phyloP scores from a whole-genome alignment of 2,329 filamentous ascomycete species.

The Tolypocladium inflatum region DNA sequence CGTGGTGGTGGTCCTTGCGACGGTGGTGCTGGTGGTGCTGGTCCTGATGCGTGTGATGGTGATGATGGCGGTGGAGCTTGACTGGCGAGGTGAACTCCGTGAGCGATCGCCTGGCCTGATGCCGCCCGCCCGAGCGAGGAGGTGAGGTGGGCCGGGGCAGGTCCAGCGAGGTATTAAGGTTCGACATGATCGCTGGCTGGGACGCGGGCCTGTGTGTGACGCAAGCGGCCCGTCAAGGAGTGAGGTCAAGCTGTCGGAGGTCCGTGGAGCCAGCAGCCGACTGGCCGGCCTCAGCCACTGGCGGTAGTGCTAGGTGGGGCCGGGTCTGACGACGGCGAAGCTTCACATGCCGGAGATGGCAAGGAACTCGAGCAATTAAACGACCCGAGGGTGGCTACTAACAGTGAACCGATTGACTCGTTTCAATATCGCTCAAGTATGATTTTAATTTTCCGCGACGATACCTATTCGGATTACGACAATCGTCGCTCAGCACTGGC shows the following conservation, averaged over 20 bases:
- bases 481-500: neutral
- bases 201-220: constrained; percentile 2
- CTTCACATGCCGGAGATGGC: constrained; percentile 1
- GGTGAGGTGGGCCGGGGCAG: constrained; percentile 6
- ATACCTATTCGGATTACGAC: neutral
- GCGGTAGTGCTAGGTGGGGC: neutral
- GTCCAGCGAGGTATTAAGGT: constrained; percentile 9
- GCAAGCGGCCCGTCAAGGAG: constrained; percentile 1
- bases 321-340: neutral
- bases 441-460: neutral
- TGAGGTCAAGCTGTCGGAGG: neutral
- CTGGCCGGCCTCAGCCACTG: neutral
- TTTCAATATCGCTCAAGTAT: neutral
- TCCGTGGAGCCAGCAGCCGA: neutral
- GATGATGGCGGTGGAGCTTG: constrained; percentile 28
- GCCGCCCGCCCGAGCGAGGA: constrained; percentile 25
- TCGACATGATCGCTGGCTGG: constrained; percentile 6
- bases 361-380: neutral
- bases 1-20: constrained; percentile 17
- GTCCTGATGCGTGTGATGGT: constrained; percentile 18
- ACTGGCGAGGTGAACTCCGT: constrained; percentile 42
- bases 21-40: constrained; percentile 20
- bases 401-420: neutral
- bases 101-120: constrained; percentile 47
- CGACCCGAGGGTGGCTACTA: neutral